Percentiles rank a stretch among this genome's conserved stretches.
Conservation (phyloP, 2,329 filamentous ascomycete species). For the Penicillium sp. region DNA sequence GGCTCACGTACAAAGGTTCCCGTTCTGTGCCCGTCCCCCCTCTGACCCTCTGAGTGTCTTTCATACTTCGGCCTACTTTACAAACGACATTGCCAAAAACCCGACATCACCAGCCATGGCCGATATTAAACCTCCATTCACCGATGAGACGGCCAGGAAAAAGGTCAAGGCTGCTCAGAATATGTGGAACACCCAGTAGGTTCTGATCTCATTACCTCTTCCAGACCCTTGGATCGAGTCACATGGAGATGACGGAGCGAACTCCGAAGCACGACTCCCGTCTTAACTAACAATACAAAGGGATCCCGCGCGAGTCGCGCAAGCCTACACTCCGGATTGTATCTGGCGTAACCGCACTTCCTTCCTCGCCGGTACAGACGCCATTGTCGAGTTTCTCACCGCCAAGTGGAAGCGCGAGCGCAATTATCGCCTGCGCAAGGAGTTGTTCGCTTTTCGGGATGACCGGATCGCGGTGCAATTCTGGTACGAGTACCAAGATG, state of each 20-base stretch:
- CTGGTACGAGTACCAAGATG: conserved; percentile 78
- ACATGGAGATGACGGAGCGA: conserved; percentile 11
- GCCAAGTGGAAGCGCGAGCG: conserved; percentile 69
- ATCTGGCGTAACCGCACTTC: conserved; percentile 73
- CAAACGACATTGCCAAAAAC: neutral
- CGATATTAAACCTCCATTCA: conserved; percentile 62
- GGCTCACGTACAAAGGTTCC: neutral
- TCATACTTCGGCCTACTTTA: neutral
- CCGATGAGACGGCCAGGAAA: conserved; percentile 59
- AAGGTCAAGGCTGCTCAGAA: conserved; percentile 84
- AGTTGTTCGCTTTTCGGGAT: conserved; percentile 70
- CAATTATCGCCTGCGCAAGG: conserved; percentile 70
- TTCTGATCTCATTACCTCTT: conserved; percentile 4
- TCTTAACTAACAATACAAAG: conserved; percentile 38
- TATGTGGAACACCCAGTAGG: conserved; percentile 71
- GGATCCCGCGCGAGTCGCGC: conserved; percentile 58
- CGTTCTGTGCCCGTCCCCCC: neutral
- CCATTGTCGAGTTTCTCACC: conserved; percentile 62
- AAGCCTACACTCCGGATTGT: conserved; percentile 67
- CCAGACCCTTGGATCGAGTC: neutral
- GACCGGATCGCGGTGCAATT: conserved; percentile 83
- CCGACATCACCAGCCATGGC: conserved; percentile 28
- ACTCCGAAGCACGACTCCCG: neutral
- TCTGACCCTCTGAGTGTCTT: neutral
- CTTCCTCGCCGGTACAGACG: conserved; percentile 64